Conservation (phyloP, 1,284 basidiomycete species). For the Ustilago cynodontis region DNA sequence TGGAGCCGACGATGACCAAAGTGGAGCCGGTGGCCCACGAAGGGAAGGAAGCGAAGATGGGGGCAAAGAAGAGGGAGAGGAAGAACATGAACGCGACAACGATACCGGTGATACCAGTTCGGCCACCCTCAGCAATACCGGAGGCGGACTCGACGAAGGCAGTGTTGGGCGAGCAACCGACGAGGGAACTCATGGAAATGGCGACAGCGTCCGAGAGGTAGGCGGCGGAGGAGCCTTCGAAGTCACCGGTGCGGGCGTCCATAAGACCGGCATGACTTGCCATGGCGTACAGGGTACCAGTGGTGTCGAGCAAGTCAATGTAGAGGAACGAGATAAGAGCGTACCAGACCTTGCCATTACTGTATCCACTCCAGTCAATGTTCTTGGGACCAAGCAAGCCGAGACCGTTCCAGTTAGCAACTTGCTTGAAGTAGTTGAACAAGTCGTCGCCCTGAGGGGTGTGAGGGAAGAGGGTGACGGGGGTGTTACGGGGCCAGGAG, state of each 20-base stretch:
- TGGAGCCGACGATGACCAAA: constrained; percentile 84
- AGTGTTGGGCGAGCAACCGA: constrained; percentile 88
- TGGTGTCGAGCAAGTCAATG: constrained; percentile 76
- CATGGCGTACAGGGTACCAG: constrained; percentile 89
- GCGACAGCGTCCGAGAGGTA: constrained; percentile 79
- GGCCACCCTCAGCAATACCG: constrained; percentile 80
- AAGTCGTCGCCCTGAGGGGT: constrained; percentile 77
- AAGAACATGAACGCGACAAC: constrained; percentile 84
- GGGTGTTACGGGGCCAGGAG: constrained; percentile 84
- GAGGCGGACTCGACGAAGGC: constrained; percentile 83
- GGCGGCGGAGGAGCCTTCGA: constrained; percentile 85
- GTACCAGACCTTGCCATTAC: constrained; percentile 84
- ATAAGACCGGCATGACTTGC: constrained; percentile 90
- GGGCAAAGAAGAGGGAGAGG: constrained; percentile 87
- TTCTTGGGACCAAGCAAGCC: constrained; percentile 73
- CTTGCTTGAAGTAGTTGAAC: constrained; percentile 88
- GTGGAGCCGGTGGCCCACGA: constrained; percentile 89
- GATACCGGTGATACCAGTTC: constrained; percentile 86
- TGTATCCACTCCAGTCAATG: constrained; percentile 73
- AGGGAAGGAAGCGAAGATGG: constrained; percentile 88
- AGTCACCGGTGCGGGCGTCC: constrained; percentile 85
- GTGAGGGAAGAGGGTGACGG: constrained; percentile 86
- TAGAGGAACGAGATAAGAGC: constrained; percentile 86
- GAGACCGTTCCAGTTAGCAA: constrained; percentile 77
- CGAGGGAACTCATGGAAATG: constrained; percentile 83